These are phyloP conservation scores for Penicillium verhagenii DNA, from an alignment of 495 filamentous ascomycete species.

Conservation along the genomic window DNA sequence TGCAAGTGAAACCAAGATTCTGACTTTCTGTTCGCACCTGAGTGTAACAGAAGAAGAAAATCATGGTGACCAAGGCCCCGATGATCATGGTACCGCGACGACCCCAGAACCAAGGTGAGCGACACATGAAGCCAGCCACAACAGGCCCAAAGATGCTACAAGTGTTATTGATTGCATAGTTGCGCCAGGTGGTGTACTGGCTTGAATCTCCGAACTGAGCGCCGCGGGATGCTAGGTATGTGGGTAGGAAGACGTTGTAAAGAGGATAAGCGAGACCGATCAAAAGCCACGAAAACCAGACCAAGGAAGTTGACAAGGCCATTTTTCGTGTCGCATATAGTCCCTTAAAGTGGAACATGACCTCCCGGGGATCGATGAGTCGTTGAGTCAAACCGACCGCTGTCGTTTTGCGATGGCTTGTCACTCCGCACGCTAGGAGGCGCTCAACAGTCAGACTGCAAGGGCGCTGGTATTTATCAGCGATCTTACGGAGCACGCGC, in stretches of 20 bases:
- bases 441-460: conserved; percentile 63
- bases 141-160: conserved; percentile 64
- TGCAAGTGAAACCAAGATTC: conserved; percentile 64
- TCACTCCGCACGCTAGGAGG: conserved; percentile 35
- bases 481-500: conserved; percentile 58
- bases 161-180: conserved; percentile 67
- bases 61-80: conserved; percentile 58
- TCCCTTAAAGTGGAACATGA: conserved; percentile 56
- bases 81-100: conserved; percentile 66
- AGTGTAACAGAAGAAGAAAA: conserved; percentile 71
- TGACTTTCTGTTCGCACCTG: conserved; percentile 56
- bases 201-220: conserved; percentile 43
- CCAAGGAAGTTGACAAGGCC: conserved; percentile 57
- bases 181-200: conserved; percentile 63
- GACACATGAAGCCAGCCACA: conserved; percentile 63
- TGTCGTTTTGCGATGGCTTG: conserved; percentile 24
- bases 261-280: conserved; percentile 69
- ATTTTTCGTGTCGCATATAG: conserved; percentile 63
- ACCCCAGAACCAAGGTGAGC: conserved; percentile 52
- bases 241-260: conserved; percentile 66
- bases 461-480: conserved; percentile 59
- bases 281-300: conserved; percentile 70
- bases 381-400: conserved; percentile 32
- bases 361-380: conserved; percentile 48
- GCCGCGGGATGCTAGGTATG: conserved; percentile 47